Conservation (phyloP, 306 rosid genomes). For the Prunus davidiana region DNA sequence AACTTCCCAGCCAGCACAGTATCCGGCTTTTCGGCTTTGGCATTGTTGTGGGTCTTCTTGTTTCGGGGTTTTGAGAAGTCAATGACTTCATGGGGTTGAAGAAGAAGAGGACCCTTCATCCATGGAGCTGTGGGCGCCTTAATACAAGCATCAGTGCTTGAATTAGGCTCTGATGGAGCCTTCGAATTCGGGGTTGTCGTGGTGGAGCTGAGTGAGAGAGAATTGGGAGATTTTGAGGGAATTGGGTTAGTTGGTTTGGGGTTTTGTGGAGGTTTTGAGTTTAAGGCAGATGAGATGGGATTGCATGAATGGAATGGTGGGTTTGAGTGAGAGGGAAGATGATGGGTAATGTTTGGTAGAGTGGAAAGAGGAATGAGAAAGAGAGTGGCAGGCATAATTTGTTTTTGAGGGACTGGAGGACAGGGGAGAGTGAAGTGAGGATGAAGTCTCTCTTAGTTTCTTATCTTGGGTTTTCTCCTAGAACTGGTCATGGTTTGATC, state of each 20-base stretch:
- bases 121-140: slow-evolving; percentile 76
- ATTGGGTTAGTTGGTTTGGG: slow-evolving; percentile 18
- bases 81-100: slow-evolving; percentile 44
- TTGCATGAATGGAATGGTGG: slow-evolving; percentile 17
- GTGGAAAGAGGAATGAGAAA: slow-evolving; percentile 24
- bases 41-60: slow-evolving; percentile 15
- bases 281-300: slow-evolving; percentile 40
- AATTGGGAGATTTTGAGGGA: slow-evolving; percentile 10
- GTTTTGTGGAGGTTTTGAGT: slow-evolving; percentile 26
- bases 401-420: background rate
- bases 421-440: background rate
- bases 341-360: slow-evolving; percentile 1
- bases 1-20: slow-evolving; percentile 37
- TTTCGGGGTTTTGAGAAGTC: slow-evolving; percentile 39
- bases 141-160: slow-evolving; percentile 33
- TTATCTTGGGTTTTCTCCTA: background rate
- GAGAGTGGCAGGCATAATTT: slow-evolving; percentile 30
- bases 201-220: slow-evolving; percentile 17
- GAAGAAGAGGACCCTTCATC: slow-evolving; percentile 66
- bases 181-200: slow-evolving; percentile 1
- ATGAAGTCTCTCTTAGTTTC: background rate
- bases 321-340: background rate
- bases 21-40: slow-evolving; percentile 19
- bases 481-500: background rate
- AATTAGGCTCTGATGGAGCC: slow-evolving; percentile 11